These are phyloP conservation scores for Alternaria triticina DNA, from an alignment of 2,329 filamentous ascomycete genomes.

Conservation along the genomic window DNA sequence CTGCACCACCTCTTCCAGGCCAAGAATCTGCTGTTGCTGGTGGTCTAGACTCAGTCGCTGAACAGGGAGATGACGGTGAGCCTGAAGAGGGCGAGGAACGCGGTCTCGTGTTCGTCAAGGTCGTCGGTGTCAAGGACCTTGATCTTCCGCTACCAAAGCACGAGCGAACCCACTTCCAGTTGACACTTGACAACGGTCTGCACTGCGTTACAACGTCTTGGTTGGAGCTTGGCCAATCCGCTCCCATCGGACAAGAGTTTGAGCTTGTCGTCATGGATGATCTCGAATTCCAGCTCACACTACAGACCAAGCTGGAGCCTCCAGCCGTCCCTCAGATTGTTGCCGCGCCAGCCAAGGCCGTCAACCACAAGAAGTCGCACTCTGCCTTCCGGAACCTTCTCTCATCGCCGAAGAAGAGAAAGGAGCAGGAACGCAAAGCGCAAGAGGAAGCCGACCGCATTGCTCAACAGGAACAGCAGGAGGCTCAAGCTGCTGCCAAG, in stretches of 20 bases:
- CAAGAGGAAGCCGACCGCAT: conserved; percentile 81
- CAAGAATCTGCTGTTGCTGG: conserved; percentile 79
- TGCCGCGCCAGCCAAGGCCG: conserved; percentile 65
- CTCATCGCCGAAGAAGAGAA: conserved; percentile 93
- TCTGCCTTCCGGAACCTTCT: conserved; percentile 80
- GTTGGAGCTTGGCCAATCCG: conserved; percentile 89
- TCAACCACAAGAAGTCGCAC: conserved; percentile 74
- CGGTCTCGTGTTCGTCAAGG: conserved; percentile 94
- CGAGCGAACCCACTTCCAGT: conserved; percentile 88
- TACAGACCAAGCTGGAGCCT: conserved; percentile 92
- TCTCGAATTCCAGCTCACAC: conserved; percentile 96
- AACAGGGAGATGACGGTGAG: conserved; percentile 69
- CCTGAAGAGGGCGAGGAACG: conserved; percentile 83
- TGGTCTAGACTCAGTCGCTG: conserved; percentile 67
- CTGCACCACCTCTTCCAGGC: conserved; percentile 83
- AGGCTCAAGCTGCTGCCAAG: conserved; percentile 56
- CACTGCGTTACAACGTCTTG: conserved; percentile 97
- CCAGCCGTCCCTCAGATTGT: conserved; percentile 59
- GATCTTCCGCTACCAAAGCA: conserved; percentile 89
- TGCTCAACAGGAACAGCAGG: conserved; percentile 54
- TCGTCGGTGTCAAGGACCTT: conserved; percentile 96
- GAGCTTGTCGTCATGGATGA: conserved; percentile 97
- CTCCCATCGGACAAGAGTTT: conserved; percentile 96
- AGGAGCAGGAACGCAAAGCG: conserved; percentile 85
- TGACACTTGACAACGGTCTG: conserved; percentile 96